These are phyloP conservation scores for Boletus rex-veris DNA, from an alignment of 768 basidiomycete species.

Conservation along the genomic window DNA sequence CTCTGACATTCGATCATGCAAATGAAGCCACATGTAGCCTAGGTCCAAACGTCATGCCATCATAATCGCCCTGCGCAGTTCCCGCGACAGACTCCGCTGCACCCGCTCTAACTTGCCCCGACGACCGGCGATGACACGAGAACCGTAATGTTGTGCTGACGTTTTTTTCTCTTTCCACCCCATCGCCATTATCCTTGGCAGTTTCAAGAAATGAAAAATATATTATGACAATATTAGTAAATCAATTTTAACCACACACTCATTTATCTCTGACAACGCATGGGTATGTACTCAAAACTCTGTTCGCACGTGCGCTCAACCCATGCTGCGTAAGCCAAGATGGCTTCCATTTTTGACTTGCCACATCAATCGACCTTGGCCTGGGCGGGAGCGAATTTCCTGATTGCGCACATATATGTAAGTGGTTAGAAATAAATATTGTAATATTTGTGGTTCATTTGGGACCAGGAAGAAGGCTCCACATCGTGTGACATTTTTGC, in stretches of 20 bases:
- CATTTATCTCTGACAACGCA: neutral
- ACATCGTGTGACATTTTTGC: slow-evolving; percentile 2
- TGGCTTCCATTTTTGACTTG: neutral
- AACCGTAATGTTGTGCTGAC: neutral
- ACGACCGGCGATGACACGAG: neutral
- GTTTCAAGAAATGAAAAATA: slow-evolving; percentile 7
- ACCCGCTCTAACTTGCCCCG: neutral
- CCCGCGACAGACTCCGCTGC: neutral
- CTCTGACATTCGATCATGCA: neutral
- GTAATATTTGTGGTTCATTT: too few species aligned
- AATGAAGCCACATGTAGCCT: neutral
- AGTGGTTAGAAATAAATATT: neutral
- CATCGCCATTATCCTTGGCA: slow-evolving; percentile 4
- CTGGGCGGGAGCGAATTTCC: slow-evolving; percentile 4
- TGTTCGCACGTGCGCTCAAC: neutral
- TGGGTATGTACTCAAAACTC: slow-evolving; percentile 2
- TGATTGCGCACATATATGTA: neutral
- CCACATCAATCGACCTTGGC: neutral
- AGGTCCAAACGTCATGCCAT: neutral
- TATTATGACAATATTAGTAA: too few species aligned
- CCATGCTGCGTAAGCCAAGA: neutral
- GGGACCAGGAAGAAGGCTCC: slow-evolving; percentile 2
- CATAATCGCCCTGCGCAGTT: neutral
- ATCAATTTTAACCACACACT: too few species aligned
- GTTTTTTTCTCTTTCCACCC: slow-evolving; percentile 1